Evolutionary conservation across 2,329 filamentous ascomycete genomes (phyloP).

Genomic region (Xylaria hypoxylon): DNA sequence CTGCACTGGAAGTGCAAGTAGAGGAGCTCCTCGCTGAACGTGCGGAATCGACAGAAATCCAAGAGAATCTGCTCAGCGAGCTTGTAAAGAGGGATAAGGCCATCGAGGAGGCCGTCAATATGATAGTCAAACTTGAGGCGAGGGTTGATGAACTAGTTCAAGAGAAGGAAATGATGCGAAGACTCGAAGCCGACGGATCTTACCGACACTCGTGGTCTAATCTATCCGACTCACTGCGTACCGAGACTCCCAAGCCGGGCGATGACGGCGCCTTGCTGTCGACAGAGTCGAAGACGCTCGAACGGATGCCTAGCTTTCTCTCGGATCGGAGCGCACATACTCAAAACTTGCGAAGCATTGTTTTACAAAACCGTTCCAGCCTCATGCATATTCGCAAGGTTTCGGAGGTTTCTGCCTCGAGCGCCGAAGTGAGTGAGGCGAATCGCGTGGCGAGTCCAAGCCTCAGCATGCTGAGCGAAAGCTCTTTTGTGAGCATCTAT

Average conservation of each 20-base stretch:
- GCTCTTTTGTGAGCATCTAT: conserved; percentile 74
- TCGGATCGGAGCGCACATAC: conserved; percentile 70
- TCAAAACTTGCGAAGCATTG: conserved; percentile 70
- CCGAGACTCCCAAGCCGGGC: conserved; percentile 42
- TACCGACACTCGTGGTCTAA: conserved; percentile 52
- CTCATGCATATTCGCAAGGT: conserved; percentile 62
- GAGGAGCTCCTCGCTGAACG: conserved; percentile 66
- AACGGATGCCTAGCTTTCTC: conserved; percentile 73
- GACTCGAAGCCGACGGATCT: conserved; percentile 59
- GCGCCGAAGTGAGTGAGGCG: conserved; percentile 52
- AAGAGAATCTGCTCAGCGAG: conserved; percentile 68
- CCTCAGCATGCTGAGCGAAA: conserved; percentile 74
- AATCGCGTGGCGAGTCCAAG: conserved; percentile 66
- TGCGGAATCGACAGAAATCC: conserved; percentile 66
- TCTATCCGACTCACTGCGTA: conserved; percentile 42
- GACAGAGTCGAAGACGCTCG: conserved; percentile 55
- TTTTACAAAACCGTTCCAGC: conserved; percentile 63
- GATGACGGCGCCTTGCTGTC: conserved; percentile 35
- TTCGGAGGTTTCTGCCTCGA: conserved; percentile 53
- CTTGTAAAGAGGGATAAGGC: conserved; percentile 77
- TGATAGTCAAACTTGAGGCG: conserved; percentile 75
- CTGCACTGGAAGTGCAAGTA: conserved; percentile 67
- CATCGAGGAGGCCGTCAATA: conserved; percentile 75
- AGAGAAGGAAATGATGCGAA: conserved; percentile 66
- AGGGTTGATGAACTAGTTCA: conserved; percentile 65